Conservation (phyloP, 306 rosid genomes). For the Prunus fruticosa region DNA sequence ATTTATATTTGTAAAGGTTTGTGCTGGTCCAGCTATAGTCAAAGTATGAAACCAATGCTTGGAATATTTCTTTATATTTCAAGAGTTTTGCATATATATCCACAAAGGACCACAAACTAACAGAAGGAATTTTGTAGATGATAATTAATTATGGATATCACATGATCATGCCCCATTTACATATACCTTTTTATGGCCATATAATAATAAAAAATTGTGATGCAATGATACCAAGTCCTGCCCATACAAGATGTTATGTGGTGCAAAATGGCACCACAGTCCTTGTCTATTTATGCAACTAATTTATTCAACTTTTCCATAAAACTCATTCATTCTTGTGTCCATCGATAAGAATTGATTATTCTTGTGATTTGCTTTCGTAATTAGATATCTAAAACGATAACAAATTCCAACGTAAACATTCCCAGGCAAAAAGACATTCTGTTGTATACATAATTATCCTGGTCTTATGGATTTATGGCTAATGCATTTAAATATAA, state of each 20-base stretch:
- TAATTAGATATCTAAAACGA: not conserved
- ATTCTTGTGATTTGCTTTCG: constrained; percentile 33
- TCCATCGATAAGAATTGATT: constrained; percentile 24
- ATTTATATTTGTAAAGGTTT: not conserved
- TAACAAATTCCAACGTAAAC: not conserved
- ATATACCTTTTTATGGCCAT: not conserved
- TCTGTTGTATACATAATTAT: not conserved
- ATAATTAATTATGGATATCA: not conserved
- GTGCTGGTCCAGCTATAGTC: not conserved
- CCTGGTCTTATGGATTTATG: not conserved
- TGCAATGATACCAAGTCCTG: not conserved
- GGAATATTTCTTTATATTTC: not conserved
- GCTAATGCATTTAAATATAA: not conserved
- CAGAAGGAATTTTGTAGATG: not conserved
- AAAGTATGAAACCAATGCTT: not conserved
- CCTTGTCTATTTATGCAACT: constrained; percentile 22
- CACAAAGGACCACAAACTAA: not conserved
- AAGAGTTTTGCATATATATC: not conserved
- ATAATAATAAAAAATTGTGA: not conserved
- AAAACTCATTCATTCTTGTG: constrained; percentile 9
- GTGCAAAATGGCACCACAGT: constrained; percentile 27
- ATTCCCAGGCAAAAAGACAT: constrained; percentile 1
- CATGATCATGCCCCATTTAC: not conserved
- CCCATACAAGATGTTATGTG: constrained; percentile 16
- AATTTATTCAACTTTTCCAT: not conserved